Conservation (phyloP, 2,329 filamentous ascomycete species). For the Pseudogymnoascus sp. region DNA sequence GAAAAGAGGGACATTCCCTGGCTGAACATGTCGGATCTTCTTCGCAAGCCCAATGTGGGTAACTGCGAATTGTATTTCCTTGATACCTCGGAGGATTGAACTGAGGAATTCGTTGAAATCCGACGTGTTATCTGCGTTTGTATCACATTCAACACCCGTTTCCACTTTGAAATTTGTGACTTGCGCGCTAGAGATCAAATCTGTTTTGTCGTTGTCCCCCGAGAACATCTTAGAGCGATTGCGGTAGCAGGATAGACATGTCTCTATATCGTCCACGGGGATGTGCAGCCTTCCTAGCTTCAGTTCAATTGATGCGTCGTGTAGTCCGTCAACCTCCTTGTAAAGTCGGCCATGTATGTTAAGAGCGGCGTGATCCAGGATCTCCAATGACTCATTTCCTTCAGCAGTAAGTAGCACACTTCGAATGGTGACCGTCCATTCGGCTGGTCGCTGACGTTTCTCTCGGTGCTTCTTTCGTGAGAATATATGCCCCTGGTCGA, state of each 20-base stretch:
- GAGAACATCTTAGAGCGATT: slow-evolving; percentile 24
- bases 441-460: slow-evolving; percentile 65
- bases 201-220: background rate
- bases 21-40: slow-evolving; percentile 60
- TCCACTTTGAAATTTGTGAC: slow-evolving; percentile 65
- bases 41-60: slow-evolving; percentile 85
- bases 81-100: slow-evolving; percentile 84
- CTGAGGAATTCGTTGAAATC: slow-evolving; percentile 89
- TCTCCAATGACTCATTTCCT: slow-evolving; percentile 74
- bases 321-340: slow-evolving; percentile 74
- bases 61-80: slow-evolving; percentile 92
- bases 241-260: slow-evolving; percentile 44
- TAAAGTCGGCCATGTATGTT: slow-evolving; percentile 90
- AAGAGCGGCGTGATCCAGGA: slow-evolving; percentile 78
- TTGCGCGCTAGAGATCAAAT: slow-evolving; percentile 47
- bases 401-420: slow-evolving; percentile 86
- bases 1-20: slow-evolving; percentile 62
- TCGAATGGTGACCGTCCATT: slow-evolving; percentile 84
- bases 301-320: slow-evolving; percentile 81
- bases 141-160: slow-evolving; percentile 45
- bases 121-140: slow-evolving; percentile 71
- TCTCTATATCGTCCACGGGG: slow-evolving; percentile 76
- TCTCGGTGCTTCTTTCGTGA: slow-evolving; percentile 63
- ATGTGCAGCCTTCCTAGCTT: slow-evolving; percentile 88
- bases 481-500: slow-evolving; percentile 83